A percentile compares a stretch with the other conserved stretches of the same genome.
Conservation (phyloP, 805 yeast genomes). For the Candida orba region DNA sequence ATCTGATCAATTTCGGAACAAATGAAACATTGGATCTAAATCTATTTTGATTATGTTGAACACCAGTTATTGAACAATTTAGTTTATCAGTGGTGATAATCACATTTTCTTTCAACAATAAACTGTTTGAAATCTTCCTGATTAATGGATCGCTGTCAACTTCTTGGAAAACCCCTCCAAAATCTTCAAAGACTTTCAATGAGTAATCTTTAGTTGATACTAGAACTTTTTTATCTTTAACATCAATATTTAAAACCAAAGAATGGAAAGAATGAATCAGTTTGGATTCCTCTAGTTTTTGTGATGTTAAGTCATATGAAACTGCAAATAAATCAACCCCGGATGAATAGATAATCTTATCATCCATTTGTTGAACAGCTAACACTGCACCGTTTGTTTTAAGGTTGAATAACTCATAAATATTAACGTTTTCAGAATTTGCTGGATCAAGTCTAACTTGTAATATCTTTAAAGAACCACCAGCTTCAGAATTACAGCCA, state of each 20-base stretch:
- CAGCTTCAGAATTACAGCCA: conserved; percentile 24
- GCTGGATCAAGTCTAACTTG: conserved; percentile 10
- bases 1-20: conserved; percentile 26
- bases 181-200: conserved; percentile 14
- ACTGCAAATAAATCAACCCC: conserved; percentile 10
- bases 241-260: conserved; percentile 18
- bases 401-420: conserved; percentile 11
- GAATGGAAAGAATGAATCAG: conserved; percentile 7
- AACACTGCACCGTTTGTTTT: conserved; percentile 20
- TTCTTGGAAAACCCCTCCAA: conserved; percentile 9
- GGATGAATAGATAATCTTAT: conserved; percentile 13
- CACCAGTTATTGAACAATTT: conserved; percentile 14
- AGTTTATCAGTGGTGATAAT: conserved; percentile 18
- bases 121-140: conserved; percentile 16
- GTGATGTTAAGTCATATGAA: conserved; percentile 10
- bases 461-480: conserved; percentile 19
- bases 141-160: conserved; percentile 13
- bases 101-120: conserved; percentile 8
- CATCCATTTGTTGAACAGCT: conserved; percentile 13
- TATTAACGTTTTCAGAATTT: conserved; percentile 8
- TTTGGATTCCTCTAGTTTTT: conserved; percentile 12
- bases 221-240: conserved; percentile 15
- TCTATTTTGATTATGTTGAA: conserved; percentile 9
- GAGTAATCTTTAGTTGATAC: conserved; percentile 27
- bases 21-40: conserved; percentile 20